Evolutionary conservation across 23 red algal species (phyloP).

Genomic region (Rhodosorus marinus): DNA sequence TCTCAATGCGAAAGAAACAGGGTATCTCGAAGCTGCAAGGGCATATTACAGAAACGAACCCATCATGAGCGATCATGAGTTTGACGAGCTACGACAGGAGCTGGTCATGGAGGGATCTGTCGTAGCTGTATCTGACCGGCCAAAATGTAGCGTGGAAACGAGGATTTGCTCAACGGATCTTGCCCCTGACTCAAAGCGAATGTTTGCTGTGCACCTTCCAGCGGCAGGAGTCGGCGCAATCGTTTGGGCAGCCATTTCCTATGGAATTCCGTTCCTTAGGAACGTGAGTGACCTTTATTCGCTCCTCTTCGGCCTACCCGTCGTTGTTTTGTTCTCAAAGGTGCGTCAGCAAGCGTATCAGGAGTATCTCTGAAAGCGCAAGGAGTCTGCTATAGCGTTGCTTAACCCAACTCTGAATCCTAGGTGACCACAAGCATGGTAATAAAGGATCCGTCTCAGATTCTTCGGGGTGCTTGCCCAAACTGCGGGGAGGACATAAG

Average conservation of each 20-base stretch:
- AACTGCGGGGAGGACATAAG: conserved; percentile 47
- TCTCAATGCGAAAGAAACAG: conserved; percentile 60
- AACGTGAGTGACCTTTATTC: conserved; percentile 55
- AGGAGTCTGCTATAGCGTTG: too few species aligned
- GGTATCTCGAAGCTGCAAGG: conserved; percentile 66
- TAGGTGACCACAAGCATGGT: conserved; percentile 39
- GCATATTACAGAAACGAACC: conserved; percentile 47
- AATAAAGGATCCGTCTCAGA: conserved; percentile 46
- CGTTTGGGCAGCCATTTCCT: conserved; percentile 48
- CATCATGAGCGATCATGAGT: conserved; percentile 70
- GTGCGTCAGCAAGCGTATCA: too few species aligned
- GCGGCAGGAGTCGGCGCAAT: conserved; percentile 49
- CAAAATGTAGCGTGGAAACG: conserved; percentile 48
- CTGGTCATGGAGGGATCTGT: conserved; percentile 24
- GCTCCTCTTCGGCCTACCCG: conserved; percentile 54
- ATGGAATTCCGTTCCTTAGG: conserved; percentile 72
- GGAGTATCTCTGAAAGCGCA: too few species aligned
- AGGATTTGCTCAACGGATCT: conserved; percentile 69
- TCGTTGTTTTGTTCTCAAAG: too few species aligned
- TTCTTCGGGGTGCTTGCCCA: conserved; percentile 83
- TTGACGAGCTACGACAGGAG: conserved; percentile 58
- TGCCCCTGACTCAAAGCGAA: conserved; percentile 44
- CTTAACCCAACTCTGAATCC: too few species aligned
- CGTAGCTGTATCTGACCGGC: conserved; percentile 63
- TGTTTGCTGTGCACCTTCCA: conserved; percentile 50